Base-by-base conservation (phyloP, 208 protist genomes). In the Leishmania mexicana region DNA sequence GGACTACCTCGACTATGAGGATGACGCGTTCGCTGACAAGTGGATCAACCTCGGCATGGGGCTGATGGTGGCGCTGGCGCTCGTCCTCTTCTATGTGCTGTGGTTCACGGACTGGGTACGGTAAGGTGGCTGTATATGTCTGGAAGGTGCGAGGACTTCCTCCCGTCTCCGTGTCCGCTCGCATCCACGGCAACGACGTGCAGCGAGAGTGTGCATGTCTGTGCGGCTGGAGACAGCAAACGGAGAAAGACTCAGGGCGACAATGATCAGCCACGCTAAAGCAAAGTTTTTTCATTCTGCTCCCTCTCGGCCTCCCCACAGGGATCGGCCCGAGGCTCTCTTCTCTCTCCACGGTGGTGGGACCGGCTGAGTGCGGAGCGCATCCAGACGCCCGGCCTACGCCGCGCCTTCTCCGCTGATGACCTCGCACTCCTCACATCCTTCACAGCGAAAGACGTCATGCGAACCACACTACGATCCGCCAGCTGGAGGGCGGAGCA, bases 91-190 rank as follows among this genome's bases (percentile, higher is more conserved):
- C n/a, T 91, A 91, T 62, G 83, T 89, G 8, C 42, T 91, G 42
- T 91, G 88, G 88, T 91, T 91, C 76, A 91, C 88, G 6, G 80
- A 91, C 35, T 83, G 81, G 67, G 81, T 91, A 21, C 78, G 79
- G 31, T 90, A 68, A 84, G 1, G 45, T 62, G 10, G 21, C 19
- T 53, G 10, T 53, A 53, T 8, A n/a, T 74, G 49, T 24, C 8
- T 40, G 45, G 51, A 54, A 13, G 51, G 5, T 54, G 17, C 21
- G 51, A 54, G 5, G 51, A 15, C 51, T 21, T 54, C 21, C 21
- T 54, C 51, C 5, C 3, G 58, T 28, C 11, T 64, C 58, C 58
- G 21, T 64, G 58, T 6, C 58, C 19, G 28, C 6, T 28, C 28
- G n/a, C 10, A 15, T 17, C 58, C 58, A 64, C n/a, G 58, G 7